Base-by-base conservation (phyloP, 1,284 basidiomycete species). In the Schizophyllum amplum region DNA sequence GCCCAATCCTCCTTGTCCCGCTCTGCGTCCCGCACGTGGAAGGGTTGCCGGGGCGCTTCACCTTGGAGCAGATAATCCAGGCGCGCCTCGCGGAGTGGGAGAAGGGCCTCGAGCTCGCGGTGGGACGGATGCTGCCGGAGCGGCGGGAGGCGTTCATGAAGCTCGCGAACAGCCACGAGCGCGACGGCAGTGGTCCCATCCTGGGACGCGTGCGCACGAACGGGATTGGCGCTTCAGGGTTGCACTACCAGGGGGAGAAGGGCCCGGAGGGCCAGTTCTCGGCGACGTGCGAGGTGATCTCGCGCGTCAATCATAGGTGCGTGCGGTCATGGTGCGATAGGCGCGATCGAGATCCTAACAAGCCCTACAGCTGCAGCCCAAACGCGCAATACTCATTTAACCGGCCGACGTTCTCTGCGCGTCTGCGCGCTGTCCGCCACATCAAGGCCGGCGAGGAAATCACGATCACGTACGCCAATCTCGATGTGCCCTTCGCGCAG, bases 361-460 rank as follows among this genome's bases (percentile, higher is more conserved):
- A 17, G 24, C 22, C 13, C 23, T 53, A 23, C 49, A 71, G 70
- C 55, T 71, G 71, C 57, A 59, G 59, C 15, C 63, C 68, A 5
- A 72, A 70, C 56, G 62, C 66, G 4, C 25, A 46, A 5, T 56
- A 58, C 21, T 21, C 57, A 33, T 73, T 72, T 62, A 58, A 68
- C 49, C 52, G 57, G 5, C 25, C 57, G 0, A 68, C 72, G 1
- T 71, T 72, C 52, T 67, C 68, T 0, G 55, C 66, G 42, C 61
- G 65, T 11, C 63, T 73, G 23, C 64, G 59, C 33, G 71, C 72
- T 0, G 51, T 59, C 7, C 59, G 65, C 1, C 61, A 68, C 25
- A 70, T 75, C 54, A 62, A 68, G 17, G 60, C 54, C 0, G 70
- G 69, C 9, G 71, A 73, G 52, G 68, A 75, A 57, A 58, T 73